Base-by-base conservation (phyloP, 768 basidiomycete genomes). In the Candolleomyces aberdarensis region DNA sequence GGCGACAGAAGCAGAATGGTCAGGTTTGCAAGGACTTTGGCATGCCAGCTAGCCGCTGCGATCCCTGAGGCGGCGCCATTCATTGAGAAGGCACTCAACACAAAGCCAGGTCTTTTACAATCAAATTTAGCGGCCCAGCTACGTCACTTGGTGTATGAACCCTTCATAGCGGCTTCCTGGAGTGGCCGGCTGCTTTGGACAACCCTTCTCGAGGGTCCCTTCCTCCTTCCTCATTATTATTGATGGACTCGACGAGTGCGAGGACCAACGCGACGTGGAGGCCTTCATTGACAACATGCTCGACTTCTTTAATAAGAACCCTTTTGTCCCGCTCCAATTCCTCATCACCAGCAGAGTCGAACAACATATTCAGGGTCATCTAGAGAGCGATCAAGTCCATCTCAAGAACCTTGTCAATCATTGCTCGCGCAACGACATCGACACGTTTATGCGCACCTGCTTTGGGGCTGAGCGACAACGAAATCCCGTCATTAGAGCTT, bases 231-330 rank as follows among this genome's bases (percentile, higher is more conserved):
- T 61, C 14, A 62, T 64, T 20, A 49, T 67, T 26, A 26, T 67
- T 22, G 66, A 67, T 57, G 66, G 66, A 5, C 46, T 67, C 17
- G 66, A 68, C 20, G 65, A 68, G 57, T 68, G 67, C 47, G 20
- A 22, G 13, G 59, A 58, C n/a, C 20, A 50, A 6, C 48, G 56
- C 1, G 40, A 44, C 10, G 64, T 65, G n/a, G 49, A 43, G 3
- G 41, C 61, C 8, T 40, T 69, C 5, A 29, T 69, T 5, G 19
- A 51, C 8, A n/a, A 53, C 15, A 53, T 53, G 29, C 52, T 53
- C 29, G 52, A 53, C 14, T 50, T 20, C 52, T 53, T 53, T 15
- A n/a, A 19, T 3, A 53, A 19, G 29, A 53, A 53, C 14, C 29
- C 52, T 7, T 5, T 10, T 32, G 29, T 29, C 19, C 52, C 52